These are phyloP conservation scores for Plantago elongata DNA, from an alignment of 257 asterid genomes.

Conservation along the genomic window DNA sequence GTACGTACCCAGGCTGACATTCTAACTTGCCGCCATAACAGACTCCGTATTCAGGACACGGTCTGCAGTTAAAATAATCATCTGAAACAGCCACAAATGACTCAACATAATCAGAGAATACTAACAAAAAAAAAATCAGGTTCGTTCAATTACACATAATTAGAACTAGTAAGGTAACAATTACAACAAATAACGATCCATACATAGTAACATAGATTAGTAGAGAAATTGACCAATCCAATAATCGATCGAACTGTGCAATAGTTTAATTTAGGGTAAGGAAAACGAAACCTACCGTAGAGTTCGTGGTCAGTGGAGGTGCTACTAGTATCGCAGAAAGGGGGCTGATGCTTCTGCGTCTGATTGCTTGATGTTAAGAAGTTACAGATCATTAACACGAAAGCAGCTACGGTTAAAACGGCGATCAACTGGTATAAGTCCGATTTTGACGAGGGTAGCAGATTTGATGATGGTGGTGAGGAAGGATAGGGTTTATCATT, in stretches of 20 bases:
- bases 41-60: slow-evolving; percentile 75
- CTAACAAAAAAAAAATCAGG: not conserved
- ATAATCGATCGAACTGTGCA: not conserved
- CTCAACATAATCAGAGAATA: not conserved
- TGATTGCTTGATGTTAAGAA: too few relatives aligned
- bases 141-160: not conserved
- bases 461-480: too few relatives aligned
- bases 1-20: slow-evolving; percentile 59
- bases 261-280: too few relatives aligned
- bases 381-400: too few relatives aligned
- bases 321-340: too few relatives aligned
- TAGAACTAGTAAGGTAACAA: not conserved
- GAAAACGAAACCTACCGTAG: too few relatives aligned
- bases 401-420: too few relatives aligned
- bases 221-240: not conserved
- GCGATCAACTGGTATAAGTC: too few relatives aligned
- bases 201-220: not conserved
- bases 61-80: slow-evolving; percentile 37
- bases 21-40: slow-evolving; percentile 73
- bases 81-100: slow-evolving; percentile 43
- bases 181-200: not conserved
- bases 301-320: too few relatives aligned
- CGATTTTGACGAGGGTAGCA: too few relatives aligned
- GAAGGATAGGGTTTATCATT: too few relatives aligned
- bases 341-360: too few relatives aligned